Percentiles rank a stretch among this genome's conserved stretches.
These are phyloP conservation scores for Aspergillus sparsus DNA, from an alignment of 495 filamentous ascomycete species.

Conservation along the genomic window DNA sequence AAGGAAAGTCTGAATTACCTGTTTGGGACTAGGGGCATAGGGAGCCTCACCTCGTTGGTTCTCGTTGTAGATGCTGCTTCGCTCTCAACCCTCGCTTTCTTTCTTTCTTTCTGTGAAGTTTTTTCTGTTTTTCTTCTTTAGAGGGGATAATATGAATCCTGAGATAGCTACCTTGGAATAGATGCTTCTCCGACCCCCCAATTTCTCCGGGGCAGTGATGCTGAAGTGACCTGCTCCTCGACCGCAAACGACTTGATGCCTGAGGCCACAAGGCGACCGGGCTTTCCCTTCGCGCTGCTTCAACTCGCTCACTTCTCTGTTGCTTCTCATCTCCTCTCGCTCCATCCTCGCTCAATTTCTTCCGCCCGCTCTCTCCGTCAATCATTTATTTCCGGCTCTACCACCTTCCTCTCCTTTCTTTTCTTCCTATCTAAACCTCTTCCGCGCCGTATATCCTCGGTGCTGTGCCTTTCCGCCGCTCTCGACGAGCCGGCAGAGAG, in stretches of 20 bases:
- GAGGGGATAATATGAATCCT: too few species aligned
- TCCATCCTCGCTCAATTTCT: constrained; percentile 20
- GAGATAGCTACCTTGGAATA: too few species aligned
- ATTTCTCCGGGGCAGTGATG: background rate
- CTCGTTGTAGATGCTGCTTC: background rate
- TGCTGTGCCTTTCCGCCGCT: constrained; percentile 43
- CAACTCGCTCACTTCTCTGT: background rate
- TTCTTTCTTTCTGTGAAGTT: background rate
- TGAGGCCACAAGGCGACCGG: constrained; percentile 21
- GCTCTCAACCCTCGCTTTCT: background rate
- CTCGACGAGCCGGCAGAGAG: constrained; percentile 30
- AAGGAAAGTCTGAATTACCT: constrained; percentile 26
- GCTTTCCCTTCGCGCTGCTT: constrained; percentile 17
- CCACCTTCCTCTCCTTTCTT: constrained; percentile 16
- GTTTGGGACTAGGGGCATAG: constrained; percentile 34
- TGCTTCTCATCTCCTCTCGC: constrained; percentile 16
- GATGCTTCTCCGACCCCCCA: background rate
- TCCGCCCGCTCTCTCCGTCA: constrained; percentile 22
- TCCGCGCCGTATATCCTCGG: constrained; percentile 38
- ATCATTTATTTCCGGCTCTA: constrained; percentile 9
- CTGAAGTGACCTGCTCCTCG: background rate
- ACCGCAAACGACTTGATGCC: constrained; percentile 21
- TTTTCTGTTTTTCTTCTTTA: background rate
- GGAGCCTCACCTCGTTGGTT: constrained; percentile 28
- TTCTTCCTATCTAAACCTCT: constrained; percentile 29